Conservation (phyloP, 2,329 filamentous ascomycete genomes). For the Cercospora janseana region DNA sequence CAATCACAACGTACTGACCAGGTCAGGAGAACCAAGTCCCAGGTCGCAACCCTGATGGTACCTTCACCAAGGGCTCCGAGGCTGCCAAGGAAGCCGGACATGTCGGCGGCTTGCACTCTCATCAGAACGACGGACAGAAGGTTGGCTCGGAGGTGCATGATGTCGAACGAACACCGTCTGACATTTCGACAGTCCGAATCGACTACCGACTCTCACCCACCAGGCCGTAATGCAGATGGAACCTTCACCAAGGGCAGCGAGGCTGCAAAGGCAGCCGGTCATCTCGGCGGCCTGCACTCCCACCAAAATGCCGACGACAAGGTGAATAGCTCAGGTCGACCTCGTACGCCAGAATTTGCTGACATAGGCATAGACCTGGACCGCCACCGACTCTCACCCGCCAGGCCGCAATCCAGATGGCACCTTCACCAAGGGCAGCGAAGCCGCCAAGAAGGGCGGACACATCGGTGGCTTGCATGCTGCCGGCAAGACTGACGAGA, state of each 20-base stretch:
- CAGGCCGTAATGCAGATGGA: constrained; percentile 31
- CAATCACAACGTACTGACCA: neutral
- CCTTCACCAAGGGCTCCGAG: constrained; percentile 27
- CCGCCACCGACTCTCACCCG: neutral
- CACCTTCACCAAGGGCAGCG: constrained; percentile 27
- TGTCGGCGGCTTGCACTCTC: constrained; percentile 25
- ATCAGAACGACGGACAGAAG: constrained; percentile 7
- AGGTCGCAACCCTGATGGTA: constrained; percentile 31
- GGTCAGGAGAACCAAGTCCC: constrained; percentile 15
- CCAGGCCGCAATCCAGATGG: constrained; percentile 31
- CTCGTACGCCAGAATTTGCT: no score
- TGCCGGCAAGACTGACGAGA: constrained; percentile 16
- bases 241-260: constrained; percentile 28
- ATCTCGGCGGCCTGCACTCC: constrained; percentile 25
- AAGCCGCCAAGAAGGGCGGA: constrained; percentile 27
- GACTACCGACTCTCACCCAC: neutral
- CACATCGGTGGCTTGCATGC: constrained; percentile 26
- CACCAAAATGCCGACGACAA: constrained; percentile 15
- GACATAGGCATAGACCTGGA: constrained; percentile 1
- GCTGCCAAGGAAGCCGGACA: constrained; percentile 29
- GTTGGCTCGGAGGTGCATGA: neutral
- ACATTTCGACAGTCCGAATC: constrained; percentile 1
- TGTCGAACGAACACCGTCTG: neutral
- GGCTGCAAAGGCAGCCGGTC: constrained; percentile 27
- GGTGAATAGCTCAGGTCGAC: no score